Evolutionary conservation across 1,284 basidiomycete genomes (phyloP).

Genomic region (Dichomitus squalens): DNA sequence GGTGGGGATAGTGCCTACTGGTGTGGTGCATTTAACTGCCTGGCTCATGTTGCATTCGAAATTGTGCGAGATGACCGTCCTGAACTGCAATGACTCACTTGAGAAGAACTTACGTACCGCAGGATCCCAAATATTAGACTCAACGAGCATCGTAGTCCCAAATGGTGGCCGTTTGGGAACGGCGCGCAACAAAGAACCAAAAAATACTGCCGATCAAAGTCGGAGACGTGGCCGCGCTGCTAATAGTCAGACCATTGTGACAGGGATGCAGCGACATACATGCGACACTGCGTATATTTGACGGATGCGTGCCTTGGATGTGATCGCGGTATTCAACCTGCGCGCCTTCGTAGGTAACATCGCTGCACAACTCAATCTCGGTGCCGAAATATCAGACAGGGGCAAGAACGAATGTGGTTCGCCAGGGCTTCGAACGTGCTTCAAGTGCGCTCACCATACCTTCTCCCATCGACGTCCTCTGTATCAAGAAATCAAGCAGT

Average conservation of each 20-base stretch:
- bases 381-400: background rate
- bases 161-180: background rate
- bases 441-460: too few relatives aligned
- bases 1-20: background rate
- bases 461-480: background rate
- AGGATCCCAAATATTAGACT: background rate
- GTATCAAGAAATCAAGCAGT: too few relatives aligned
- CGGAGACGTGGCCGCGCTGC: background rate
- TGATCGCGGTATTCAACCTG: background rate
- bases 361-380: background rate
- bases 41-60: background rate
- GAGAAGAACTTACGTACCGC: background rate
- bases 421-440: too few relatives aligned
- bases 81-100: background rate
- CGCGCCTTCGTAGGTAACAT: background rate
- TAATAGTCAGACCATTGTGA: background rate
- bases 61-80: background rate
- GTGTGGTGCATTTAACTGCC: background rate
- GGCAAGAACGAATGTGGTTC: too few relatives aligned
- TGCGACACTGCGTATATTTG: background rate
- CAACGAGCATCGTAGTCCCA: background rate
- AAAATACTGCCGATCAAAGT: background rate
- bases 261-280: background rate
- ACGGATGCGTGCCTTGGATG: background rate
- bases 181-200: background rate